Evolutionary conservation across 352 stramenopile genomes (phyloP), one percentile per base, ranked within the genome.

Genomic region (Blastocystis sp.): DNA sequence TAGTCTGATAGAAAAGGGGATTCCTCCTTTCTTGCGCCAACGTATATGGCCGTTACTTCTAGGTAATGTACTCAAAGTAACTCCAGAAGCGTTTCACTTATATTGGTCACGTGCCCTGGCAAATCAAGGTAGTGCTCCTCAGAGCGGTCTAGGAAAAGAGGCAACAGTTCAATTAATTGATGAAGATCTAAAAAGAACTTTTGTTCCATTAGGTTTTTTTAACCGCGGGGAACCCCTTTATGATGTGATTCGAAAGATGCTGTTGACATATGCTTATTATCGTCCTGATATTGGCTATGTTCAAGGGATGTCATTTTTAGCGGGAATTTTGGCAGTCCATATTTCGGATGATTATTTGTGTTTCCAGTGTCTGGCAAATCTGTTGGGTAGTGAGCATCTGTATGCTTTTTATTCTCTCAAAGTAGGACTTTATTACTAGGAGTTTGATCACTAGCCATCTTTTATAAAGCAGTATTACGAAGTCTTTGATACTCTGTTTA

Each of bases 401-500:
- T 88, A 88, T 45, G 76, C 59, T 11, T 88, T 88, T 30, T 88
- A 88, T 45, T 81, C 70, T 8, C 55, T 81, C 37, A 81, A 81
- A 26, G 70, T 81, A 41, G 45, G 45, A 39, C 16, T 41, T 34
- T 34, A 34, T 34, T 1, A 26, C 3, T 24, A 53, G 24, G 16
- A 34, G n/a, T 41, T 26, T n/a, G 4, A 4, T 6, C 41, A 26
- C 1, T 37, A 88, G 64, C 41, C 76, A 20, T 43, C 34, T 9
- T 88, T 88, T 43, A 68, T 88, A 11, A 16, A 45, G 47, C 11
- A 34, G 13, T 88, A 76, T 37, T 88, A 88, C 53, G 76, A 73
- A 18, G 76, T 88, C 11, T 88, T 88, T 45, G 55, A 88, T 26
- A 26, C 24, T 18, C 20, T 88, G 13, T 88, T 88, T 39, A 24